Base-by-base conservation (phyloP, 2,329 filamentous ascomycete genomes). In the Herpotrichia juniperi region DNA sequence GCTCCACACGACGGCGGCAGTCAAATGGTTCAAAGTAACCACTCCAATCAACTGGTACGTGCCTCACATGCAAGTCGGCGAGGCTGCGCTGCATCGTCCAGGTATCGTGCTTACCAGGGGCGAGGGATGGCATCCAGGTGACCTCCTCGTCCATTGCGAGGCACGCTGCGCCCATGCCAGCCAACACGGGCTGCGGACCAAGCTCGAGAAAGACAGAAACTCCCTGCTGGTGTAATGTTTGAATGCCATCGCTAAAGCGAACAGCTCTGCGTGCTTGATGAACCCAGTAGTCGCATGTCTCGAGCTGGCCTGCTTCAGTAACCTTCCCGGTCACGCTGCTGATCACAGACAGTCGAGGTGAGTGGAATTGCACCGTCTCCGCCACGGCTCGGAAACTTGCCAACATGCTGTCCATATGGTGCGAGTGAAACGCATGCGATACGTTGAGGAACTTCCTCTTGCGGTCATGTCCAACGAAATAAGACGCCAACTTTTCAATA, bases 31-130 rank as follows among this genome's bases (percentile, higher is more conserved):
- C 69, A 62, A 85, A 81, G 59, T 81, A 86, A 64, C 85, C 85
- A 42, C 79, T 78, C 84, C 85, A 90, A 57, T 84, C 73, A 22
- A 89, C 71, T 7, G 78, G 71, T 1, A 85, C 59, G 0, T 85
- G 86, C 1, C 73, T 74, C 1, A 66, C 67, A 64, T 88, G 80
- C 0, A 89, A 71, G 0, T 76, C 71, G 48, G 74, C 75, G 32
- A 85, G 66, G 43, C 70, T 80, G 6, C 65, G 57, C 2, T 77
- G 72, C 2, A 87, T 66, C 0, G 80, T 30, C 16, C 19, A 14
- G 24, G 24, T 16, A 5, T 19, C 25, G 9, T 45, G 3, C n/a
- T 21, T 45, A 19, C 11, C 16, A 7, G 42, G 42, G 12, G 10
- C 25, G 30, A 51, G 34, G 1, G 51, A 48, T 0, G 50, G 50